Base-by-base conservation (phyloP, 192 early-diverging fungal genomes). In the Diversispora epigaea region DNA sequence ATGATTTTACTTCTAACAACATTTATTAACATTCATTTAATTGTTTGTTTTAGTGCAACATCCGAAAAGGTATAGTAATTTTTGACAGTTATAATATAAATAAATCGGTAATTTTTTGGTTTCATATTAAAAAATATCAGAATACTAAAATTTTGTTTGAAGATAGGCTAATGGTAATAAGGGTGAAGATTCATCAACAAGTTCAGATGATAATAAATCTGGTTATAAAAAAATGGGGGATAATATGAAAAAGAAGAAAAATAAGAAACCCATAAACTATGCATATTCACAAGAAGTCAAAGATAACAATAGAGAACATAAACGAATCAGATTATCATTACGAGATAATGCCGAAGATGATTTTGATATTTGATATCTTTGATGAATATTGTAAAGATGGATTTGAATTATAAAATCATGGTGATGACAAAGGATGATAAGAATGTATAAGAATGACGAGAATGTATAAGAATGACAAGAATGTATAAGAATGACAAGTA, bases 1-100 rank as follows among this genome's bases (percentile, higher is more conserved):
- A 88, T 86, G 58, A 86, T 84, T 2, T 6, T 63, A n/a, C 4
- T 11, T 5, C 50, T 52, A 15, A 17, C 50, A 17, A 52, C 8
- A 15, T 4, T 54, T 11, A 54, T 17, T 54, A 17, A 7, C n/a
- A n/a, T 43, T 44, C n/a, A n/a, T 64, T 43, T 2, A 39, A 40
- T 39, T 40, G n/a, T 41, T 44, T 9, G 14, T 61, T 32, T 9
- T 43, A 64, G 65, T 49, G 65, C 45, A 12, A 67, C 65, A 4
- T 67, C 43, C 14, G 65, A 67, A 46, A 67, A 49, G 65, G 65
- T 67, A 67, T 14, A 62, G 4, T 63, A 5, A n/a, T n/a, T n/a
- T 8, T 44, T 40, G 17, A 41, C 43, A 14, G 15, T 7, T 44
- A 17, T 39, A 4, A 14, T 44, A 10, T 41, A 10, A 4, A 17